Percentiles rank a stretch among this genome's conserved stretches.
These are phyloP conservation scores for Pseudogymnoascus sp. DNA, from an alignment of 2,329 filamentous ascomycete genomes.

Conservation along the genomic window DNA sequence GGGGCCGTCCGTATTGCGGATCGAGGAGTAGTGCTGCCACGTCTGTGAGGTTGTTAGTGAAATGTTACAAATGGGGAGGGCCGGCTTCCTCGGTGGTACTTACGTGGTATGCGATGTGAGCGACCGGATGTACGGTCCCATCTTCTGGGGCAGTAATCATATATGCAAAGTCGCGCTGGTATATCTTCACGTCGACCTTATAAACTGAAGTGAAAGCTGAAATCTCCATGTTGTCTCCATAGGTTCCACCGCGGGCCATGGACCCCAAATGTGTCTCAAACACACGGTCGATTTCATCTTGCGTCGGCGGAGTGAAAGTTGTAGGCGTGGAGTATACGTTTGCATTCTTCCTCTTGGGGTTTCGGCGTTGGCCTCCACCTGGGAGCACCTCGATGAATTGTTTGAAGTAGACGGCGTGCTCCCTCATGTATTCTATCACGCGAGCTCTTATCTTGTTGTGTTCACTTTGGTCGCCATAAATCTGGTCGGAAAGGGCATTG, in stretches of 20 bases:
- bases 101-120: conserved; percentile 58
- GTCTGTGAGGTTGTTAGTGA: conserved; percentile 32
- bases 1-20: conserved; percentile 51
- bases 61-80: conserved; percentile 16
- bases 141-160: conserved; percentile 36
- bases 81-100: conserved; percentile 25
- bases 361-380: conserved; percentile 46
- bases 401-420: conserved; percentile 54
- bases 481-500: conserved; percentile 58
- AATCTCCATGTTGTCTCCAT: conserved; percentile 61
- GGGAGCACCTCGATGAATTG: conserved; percentile 50
- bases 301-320: conserved; percentile 40
- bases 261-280: conserved; percentile 48
- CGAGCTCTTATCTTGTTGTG: conserved; percentile 49
- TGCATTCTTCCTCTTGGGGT: conserved; percentile 44
- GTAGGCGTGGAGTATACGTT: conserved; percentile 38
- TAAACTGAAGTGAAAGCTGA: conserved; percentile 56
- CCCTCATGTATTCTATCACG: conserved; percentile 55
- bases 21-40: conserved; percentile 60
- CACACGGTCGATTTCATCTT: conserved; percentile 42
- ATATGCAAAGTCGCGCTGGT: conserved; percentile 44
- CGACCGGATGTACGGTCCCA: conserved; percentile 28
- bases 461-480: conserved; percentile 51
- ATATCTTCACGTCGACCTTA: conserved; percentile 54
- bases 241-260: conserved; percentile 53